Evolutionary conservation across 345 rosid genomes (phyloP), one percentile per base, ranked within the genome.

Genomic region (Crucihimalaya himalaica): DNA sequence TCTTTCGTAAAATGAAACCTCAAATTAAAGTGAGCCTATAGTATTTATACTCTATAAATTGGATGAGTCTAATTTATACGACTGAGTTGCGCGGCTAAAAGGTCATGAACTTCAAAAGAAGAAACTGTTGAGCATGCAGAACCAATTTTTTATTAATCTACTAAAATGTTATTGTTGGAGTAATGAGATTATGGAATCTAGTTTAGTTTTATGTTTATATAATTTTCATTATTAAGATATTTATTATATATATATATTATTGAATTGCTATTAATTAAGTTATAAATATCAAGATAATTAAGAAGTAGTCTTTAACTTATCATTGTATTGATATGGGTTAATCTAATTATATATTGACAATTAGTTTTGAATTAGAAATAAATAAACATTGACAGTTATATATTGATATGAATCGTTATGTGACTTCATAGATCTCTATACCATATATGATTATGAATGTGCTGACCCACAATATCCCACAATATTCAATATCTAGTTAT

Each of bases 391-490:
- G 31, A 20, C 16, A 55, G 34, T 27, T 31, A n/a, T n/a, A n/a
- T n/a, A 43, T 37, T 60, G 63, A 63, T 54, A 45, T 52, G 53
- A 37, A 62, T 50, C 10, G 12, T 39, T 64, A 42, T 48, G 74
- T 57, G 32, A 57, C 48, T 70, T 23, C 46, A 16, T 37, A 47
- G 27, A 27, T 48, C 28, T 35, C 19, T 11, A 18, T 51, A 39
- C 61, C 21, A 57, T 40, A 51, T 18, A 40, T 40, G 27, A 18
- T 18, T 62, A 20, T 63, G 27, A 40, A 53, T 42, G 37, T 50
- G 32, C 46, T 65, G 66, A 66, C 78, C 71, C 65, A 73, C 77
- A 43, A 40, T 40, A 40, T 40, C 13, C 34, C 37, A 54, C 59
- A 31, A 35, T 75, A 60, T 60, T 53, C 45, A 75, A 32, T 48